Percentiles rank a stretch among this genome's conserved stretches.
Evolutionary conservation across 805 yeast species (phyloP).

Genomic region (Lachancea mirantina): DNA sequence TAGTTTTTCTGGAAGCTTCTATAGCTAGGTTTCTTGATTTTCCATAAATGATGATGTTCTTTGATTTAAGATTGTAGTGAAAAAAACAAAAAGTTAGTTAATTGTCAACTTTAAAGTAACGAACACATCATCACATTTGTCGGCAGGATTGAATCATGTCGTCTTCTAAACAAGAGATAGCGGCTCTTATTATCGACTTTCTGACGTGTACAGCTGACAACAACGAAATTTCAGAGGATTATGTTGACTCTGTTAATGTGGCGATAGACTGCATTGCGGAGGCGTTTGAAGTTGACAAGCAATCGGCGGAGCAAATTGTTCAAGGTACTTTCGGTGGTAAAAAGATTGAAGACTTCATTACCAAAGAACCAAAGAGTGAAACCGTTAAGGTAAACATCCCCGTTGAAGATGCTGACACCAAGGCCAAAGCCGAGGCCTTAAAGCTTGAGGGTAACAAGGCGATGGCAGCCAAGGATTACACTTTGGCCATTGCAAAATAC

Average conservation of each 20-base stretch:
- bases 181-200: slow-evolving; percentile 68
- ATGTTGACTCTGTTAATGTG: slow-evolving; percentile 81
- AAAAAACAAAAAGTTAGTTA: no score
- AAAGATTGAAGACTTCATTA: slow-evolving; percentile 40
- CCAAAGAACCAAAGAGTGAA: slow-evolving; percentile 9
- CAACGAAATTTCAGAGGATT: slow-evolving; percentile 68
- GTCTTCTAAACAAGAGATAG: slow-evolving; percentile 53
- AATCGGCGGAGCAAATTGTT: slow-evolving; percentile 33
- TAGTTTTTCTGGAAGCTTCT: no score
- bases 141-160: no score
- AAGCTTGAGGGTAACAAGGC: slow-evolving; percentile 86
- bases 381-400: slow-evolving; percentile 37
- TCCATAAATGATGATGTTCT: no score
- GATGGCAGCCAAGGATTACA: slow-evolving; percentile 70
- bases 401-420: slow-evolving; percentile 42
- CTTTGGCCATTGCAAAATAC: slow-evolving; percentile 67
- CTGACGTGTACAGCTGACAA: slow-evolving; percentile 50
- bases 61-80: no score
- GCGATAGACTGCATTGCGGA: slow-evolving; percentile 91
- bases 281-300: slow-evolving; percentile 64
- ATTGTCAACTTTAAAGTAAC: no score
- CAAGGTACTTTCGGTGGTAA: slow-evolving; percentile 40
- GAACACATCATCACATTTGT: no score
- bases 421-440: slow-evolving; percentile 71
- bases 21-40: no score